These are phyloP conservation scores for Penicillium sp. DNA, from an alignment of 2,329 filamentous ascomycete genomes.

Conservation along the genomic window DNA sequence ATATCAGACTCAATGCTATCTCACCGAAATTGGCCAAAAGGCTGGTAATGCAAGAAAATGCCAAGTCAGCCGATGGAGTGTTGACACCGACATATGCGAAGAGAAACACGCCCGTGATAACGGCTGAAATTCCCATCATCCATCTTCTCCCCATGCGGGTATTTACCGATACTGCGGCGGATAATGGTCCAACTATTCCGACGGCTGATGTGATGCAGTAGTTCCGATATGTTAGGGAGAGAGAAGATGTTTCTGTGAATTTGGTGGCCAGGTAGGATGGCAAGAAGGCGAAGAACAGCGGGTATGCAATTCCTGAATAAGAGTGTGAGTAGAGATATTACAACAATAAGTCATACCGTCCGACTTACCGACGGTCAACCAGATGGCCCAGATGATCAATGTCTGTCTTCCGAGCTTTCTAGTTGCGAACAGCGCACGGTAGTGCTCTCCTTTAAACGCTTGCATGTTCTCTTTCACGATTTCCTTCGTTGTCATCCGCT, in stretches of 20 bases:
- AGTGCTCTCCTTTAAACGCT: constrained; percentile 30
- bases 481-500: constrained; percentile 24
- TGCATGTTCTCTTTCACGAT: constrained; percentile 33
- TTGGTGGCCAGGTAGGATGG: constrained; percentile 48
- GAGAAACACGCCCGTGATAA: constrained; percentile 49
- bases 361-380: constrained; percentile 41
- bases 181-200: constrained; percentile 45
- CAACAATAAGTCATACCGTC: accelerated
- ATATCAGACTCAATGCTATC: background rate
- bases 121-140: constrained; percentile 49
- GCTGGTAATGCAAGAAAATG: constrained; percentile 44
- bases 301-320: constrained; percentile 45
- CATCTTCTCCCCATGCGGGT: constrained; percentile 45
- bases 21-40: constrained; percentile 45
- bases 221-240: constrained; percentile 26
- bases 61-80: constrained; percentile 36
- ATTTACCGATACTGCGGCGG: constrained; percentile 44
- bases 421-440: constrained; percentile 31
- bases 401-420: constrained; percentile 31
- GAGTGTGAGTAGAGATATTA: background rate
- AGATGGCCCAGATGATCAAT: constrained; percentile 43
- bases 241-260: constrained; percentile 28
- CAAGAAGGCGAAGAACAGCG: constrained; percentile 50
- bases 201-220: constrained; percentile 38
- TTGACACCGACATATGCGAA: constrained; percentile 48